Evolutionary conservation across 2,329 filamentous ascomycete genomes (phyloP).

Genomic region (Arthrobotrys iridis): DNA sequence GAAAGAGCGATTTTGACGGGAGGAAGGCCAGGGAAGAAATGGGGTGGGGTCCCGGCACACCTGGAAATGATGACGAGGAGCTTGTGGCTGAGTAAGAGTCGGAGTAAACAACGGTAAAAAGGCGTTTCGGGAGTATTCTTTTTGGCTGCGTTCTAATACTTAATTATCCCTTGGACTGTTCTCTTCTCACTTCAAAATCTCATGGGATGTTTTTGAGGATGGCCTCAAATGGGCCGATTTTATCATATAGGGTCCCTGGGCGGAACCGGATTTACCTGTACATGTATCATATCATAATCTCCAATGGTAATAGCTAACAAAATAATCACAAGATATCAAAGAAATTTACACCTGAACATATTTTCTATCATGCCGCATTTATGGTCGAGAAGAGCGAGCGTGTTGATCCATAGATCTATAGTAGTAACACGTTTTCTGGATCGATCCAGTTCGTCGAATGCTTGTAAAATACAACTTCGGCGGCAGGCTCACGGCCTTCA

Average conservation of each 20-base stretch:
- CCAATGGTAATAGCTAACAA: conserved; percentile 11
- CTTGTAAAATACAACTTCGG: conserved; percentile 59
- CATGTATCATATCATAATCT: conserved; percentile 13
- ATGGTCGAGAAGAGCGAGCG: too few relatives aligned
- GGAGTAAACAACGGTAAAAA: not conserved
- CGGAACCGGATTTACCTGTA: not conserved
- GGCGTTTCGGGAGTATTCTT: not conserved
- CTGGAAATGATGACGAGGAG: conserved; percentile 49
- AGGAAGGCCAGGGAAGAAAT: conserved; percentile 38
- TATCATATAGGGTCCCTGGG: not conserved
- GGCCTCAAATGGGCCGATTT: not conserved
- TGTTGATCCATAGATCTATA: not conserved
- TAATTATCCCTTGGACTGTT: not conserved
- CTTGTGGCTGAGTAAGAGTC: conserved; percentile 34
- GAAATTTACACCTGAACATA: too few relatives aligned
- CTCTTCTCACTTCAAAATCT: conserved; percentile 8
- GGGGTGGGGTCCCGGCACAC: conserved; percentile 47
- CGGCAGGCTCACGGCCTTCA: conserved; percentile 54
- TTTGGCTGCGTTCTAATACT: not conserved
- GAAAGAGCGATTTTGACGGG: conserved; percentile 43
- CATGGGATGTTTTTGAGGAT: not conserved
- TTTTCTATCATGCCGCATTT: too few relatives aligned
- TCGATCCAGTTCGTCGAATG: not conserved
- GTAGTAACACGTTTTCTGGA: not conserved
- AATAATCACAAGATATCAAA: not conserved